Percentiles rank a stretch among this genome's conserved stretches.
Evolutionary conservation across 2,329 filamentous ascomycete species (phyloP).

Genomic region (Fusarium euwallaceae): DNA sequence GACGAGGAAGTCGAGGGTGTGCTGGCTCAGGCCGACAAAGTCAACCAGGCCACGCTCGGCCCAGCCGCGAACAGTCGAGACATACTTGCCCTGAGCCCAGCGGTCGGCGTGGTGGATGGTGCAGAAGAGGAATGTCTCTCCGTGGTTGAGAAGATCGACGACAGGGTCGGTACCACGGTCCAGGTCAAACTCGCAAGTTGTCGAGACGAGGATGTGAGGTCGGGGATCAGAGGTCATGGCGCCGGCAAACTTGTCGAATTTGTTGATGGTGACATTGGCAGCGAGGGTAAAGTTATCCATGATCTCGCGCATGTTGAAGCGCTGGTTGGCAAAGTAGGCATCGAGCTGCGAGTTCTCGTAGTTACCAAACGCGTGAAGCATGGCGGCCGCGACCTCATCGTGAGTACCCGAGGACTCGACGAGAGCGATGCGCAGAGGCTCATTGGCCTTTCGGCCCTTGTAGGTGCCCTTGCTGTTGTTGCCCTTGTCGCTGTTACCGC

Average conservation of each 20-base stretch:
- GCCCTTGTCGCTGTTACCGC: slow-evolving; percentile 3
- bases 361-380: slow-evolving; percentile 45
- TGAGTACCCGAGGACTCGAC: slow-evolving; percentile 46
- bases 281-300: slow-evolving; percentile 43
- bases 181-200: slow-evolving; percentile 48
- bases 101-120: slow-evolving; percentile 47
- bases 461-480: neutral
- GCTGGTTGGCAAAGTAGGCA: slow-evolving; percentile 42
- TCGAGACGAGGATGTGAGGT: slow-evolving; percentile 47
- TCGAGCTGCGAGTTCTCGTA: slow-evolving; percentile 37
- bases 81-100: slow-evolving; percentile 41
- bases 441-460: slow-evolving; percentile 13
- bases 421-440: slow-evolving; percentile 43
- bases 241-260: slow-evolving; percentile 32
- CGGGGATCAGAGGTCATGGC: slow-evolving; percentile 19
- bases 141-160: slow-evolving; percentile 36
- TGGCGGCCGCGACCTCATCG: slow-evolving; percentile 46
- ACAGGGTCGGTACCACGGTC: slow-evolving; percentile 29
- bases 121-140: slow-evolving; percentile 45
- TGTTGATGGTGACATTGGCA: slow-evolving; percentile 33
- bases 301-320: slow-evolving; percentile 46
- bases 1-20: slow-evolving; percentile 43
- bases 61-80: slow-evolving; percentile 39
- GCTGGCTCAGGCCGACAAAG: slow-evolving; percentile 46
- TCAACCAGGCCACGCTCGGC: slow-evolving; percentile 38